These are phyloP conservation scores for Diplodia intermedia DNA, from an alignment of 2,329 filamentous ascomycete species.

Conservation along the genomic window DNA sequence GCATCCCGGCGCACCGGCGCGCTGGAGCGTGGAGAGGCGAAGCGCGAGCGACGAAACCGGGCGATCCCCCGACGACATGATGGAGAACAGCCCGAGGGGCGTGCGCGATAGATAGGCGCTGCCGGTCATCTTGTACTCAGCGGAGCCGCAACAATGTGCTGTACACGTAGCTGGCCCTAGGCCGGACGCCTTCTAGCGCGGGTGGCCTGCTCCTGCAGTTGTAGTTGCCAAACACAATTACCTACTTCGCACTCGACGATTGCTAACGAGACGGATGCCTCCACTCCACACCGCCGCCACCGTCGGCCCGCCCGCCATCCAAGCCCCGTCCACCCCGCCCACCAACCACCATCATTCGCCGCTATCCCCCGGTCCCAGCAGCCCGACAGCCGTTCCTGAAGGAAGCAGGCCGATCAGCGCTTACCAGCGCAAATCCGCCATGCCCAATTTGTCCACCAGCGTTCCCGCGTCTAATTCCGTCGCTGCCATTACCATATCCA, in stretches of 20 bases:
- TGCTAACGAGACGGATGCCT: background rate
- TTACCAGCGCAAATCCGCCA: background rate
- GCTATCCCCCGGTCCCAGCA: background rate
- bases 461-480: background rate
- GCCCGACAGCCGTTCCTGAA: background rate
- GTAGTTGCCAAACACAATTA: conserved; percentile 17
- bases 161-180: background rate
- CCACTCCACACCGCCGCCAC: background rate
- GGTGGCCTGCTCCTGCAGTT: background rate
- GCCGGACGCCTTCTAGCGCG: background rate
- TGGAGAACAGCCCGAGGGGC: background rate
- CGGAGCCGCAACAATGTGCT: too few relatives aligned
- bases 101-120: too few relatives aligned
- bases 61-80: conserved; percentile 7
- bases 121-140: too few relatives aligned
- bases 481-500: background rate
- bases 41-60: background rate
- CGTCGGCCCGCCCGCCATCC: background rate
- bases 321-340: too few relatives aligned
- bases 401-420: background rate
- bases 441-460: background rate
- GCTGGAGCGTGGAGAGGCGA: conserved; percentile 16
- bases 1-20: background rate
- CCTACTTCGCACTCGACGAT: background rate
- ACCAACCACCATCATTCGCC: too few relatives aligned